Percentiles rank a stretch among this genome's conserved stretches.
Evolutionary conservation across 257 asterid genomes (phyloP).

Genomic region (Asclepias syriaca): DNA sequence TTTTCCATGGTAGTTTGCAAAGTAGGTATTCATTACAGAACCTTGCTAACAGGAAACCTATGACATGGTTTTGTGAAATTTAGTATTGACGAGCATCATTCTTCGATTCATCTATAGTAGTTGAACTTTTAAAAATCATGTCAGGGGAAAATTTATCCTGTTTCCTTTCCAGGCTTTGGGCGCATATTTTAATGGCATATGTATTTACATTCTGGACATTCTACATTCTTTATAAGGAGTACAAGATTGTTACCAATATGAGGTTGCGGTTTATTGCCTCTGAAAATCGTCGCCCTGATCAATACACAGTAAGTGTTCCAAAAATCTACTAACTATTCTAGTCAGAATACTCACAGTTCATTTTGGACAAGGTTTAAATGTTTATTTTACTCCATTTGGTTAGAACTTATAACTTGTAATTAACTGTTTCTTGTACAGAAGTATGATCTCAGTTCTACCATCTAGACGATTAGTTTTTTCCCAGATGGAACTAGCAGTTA

Average conservation of each 20-base stretch:
- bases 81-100: neutral
- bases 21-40: neutral
- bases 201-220: constrained; percentile 82
- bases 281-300: constrained; percentile 79
- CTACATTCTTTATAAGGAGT: constrained; percentile 70
- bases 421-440: neutral
- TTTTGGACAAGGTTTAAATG: neutral
- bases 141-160: neutral
- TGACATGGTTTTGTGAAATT: neutral
- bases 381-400: neutral
- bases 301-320: constrained; percentile 64
- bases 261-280: constrained; percentile 89
- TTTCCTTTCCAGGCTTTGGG: constrained; percentile 57
- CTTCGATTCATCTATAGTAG: neutral
- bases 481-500: neutral
- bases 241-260: constrained; percentile 53
- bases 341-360: neutral
- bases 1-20: neutral
- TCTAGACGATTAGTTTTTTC: neutral
- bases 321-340: neutral
- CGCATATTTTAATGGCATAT: constrained; percentile 80
- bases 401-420: neutral
- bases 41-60: neutral
- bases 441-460: neutral
- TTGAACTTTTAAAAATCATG: neutral